A percentile compares a stretch with the other conserved stretches of the same genome.
These are phyloP conservation scores for Boletus sensibilis DNA, from an alignment of 768 basidiomycete species.

Conservation along the genomic window DNA sequence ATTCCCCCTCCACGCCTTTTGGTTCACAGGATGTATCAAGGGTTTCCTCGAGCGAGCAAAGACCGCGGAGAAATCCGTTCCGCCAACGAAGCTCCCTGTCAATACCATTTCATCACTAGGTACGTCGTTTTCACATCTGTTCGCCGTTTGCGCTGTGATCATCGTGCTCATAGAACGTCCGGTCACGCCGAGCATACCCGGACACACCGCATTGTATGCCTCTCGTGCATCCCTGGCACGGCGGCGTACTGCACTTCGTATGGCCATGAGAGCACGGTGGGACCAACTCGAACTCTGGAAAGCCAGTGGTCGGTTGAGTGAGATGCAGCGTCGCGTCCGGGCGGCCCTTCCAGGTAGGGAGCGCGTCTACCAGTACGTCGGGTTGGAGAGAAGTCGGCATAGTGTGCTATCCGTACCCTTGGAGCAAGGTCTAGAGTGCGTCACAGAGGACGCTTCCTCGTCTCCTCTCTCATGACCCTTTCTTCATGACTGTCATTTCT, in stretches of 20 bases:
- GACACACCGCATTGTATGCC: constrained; percentile 4
- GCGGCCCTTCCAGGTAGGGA: constrained; percentile 29
- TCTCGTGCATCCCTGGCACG: constrained; percentile 27
- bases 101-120: constrained; percentile 6
- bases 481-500: constrained; percentile 7
- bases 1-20: constrained; percentile 50
- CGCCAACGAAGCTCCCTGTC: constrained; percentile 2
- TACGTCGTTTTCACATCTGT: background rate
- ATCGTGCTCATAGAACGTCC: constrained; percentile 15
- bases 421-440: background rate
- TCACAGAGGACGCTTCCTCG: background rate
- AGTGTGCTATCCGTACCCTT: background rate
- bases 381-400: constrained; percentile 9
- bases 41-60: constrained; percentile 42
- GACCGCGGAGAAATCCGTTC: background rate
- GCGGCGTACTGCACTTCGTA: constrained; percentile 28
- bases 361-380: constrained; percentile 34
- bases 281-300: constrained; percentile 29
- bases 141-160: background rate
- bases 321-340: constrained; percentile 31
- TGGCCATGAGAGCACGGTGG: constrained; percentile 30
- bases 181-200: constrained; percentile 7
- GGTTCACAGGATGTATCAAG: constrained; percentile 52
- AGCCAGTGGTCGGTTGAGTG: constrained; percentile 26
- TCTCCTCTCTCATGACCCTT: constrained; percentile 12